Percentiles rank a stretch among this genome's conserved stretches.
phyloP scores from a whole-genome alignment of 2,329 filamentous ascomycete genomes.

The Lojkania enalia region DNA sequence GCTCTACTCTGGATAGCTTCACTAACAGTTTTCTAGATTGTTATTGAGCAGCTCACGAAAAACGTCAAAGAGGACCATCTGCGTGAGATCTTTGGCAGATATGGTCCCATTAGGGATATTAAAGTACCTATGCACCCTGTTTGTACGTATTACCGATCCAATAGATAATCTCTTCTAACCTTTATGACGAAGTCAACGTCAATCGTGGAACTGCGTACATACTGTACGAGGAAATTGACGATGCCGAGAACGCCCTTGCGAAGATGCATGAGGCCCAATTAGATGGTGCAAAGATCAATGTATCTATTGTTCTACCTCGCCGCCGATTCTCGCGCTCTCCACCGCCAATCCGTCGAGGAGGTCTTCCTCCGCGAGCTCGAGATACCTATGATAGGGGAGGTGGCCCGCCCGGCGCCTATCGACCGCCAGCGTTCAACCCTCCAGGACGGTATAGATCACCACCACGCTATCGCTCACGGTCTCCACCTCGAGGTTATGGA shows the following conservation, averaged over 20 bases:
- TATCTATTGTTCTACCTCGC: slow-evolving; percentile 84
- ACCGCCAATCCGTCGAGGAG: slow-evolving; percentile 67
- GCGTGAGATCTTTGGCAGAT: slow-evolving; percentile 87
- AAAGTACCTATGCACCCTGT: slow-evolving; percentile 87
- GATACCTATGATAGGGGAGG: slow-evolving; percentile 39
- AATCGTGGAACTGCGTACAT: slow-evolving; percentile 96
- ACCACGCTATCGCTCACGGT: slow-evolving; percentile 48
- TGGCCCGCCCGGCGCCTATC: slow-evolving; percentile 40
- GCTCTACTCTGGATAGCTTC: slow-evolving; percentile 3
- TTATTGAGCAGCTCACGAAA: slow-evolving; percentile 93
- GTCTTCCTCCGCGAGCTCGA: slow-evolving; percentile 39
- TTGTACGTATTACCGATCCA: slow-evolving; percentile 60
- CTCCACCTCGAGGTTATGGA: slow-evolving; percentile 47
- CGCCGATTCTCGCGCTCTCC: slow-evolving; percentile 81
- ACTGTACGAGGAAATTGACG: slow-evolving; percentile 73
- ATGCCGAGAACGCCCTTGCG: slow-evolving; percentile 85
- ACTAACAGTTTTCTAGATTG: slow-evolving; percentile 63
- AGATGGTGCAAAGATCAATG: slow-evolving; percentile 79
- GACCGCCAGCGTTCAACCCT: slow-evolving; percentile 41
- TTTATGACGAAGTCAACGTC: slow-evolving; percentile 65
- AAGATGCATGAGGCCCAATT: slow-evolving; percentile 98
- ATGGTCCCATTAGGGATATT: slow-evolving; percentile 82
- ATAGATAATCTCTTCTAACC: slow-evolving; percentile 5
- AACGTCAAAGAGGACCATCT: slow-evolving; percentile 90
- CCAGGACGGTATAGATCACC: slow-evolving; percentile 36